These are phyloP conservation scores for Candida sp. DNA, from an alignment of 1,139 yeast species.

Conservation along the genomic window DNA sequence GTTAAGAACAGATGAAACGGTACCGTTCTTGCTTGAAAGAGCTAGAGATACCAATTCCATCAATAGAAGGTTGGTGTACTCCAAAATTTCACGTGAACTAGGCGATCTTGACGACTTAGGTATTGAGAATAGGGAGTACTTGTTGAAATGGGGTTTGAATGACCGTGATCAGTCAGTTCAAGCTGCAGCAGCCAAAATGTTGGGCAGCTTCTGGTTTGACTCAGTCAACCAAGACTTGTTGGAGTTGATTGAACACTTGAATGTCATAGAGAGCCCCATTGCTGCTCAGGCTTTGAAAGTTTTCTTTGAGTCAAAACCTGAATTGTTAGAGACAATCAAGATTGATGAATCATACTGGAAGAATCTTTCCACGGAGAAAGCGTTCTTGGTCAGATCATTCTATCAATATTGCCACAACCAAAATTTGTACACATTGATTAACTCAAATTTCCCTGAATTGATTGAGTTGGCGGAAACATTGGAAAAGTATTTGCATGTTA, in stretches of 20 bases:
- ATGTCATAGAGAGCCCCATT: constrained; percentile 62
- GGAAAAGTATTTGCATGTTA: constrained; percentile 53
- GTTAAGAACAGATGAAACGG: constrained; percentile 55
- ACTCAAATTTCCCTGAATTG: constrained; percentile 80
- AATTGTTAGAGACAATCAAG: constrained; percentile 57
- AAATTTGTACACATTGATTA: constrained; percentile 60
- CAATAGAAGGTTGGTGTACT: constrained; percentile 74
- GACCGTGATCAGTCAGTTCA: constrained; percentile 83
- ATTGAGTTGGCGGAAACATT: constrained; percentile 67
- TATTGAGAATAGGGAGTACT: constrained; percentile 61
- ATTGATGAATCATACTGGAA: constrained; percentile 71
- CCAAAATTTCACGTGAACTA: constrained; percentile 68
- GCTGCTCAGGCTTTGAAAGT: constrained; percentile 71
- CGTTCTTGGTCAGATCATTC: constrained; percentile 72
- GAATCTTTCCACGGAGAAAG: constrained; percentile 72
- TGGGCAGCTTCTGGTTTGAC: constrained; percentile 75
- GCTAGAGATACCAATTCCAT: constrained; percentile 80
- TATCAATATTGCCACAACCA: constrained; percentile 66
- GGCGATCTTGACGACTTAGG: constrained; percentile 60
- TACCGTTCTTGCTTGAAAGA: constrained; percentile 71
- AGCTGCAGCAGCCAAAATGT: constrained; percentile 72
- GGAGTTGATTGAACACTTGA: constrained; percentile 71
- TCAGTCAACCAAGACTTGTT: constrained; percentile 71
- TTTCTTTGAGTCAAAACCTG: constrained; percentile 66
- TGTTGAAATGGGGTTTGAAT: constrained; percentile 83